Base-by-base conservation (phyloP, 2,329 filamentous ascomycete species). In the Leptodontidium sp. region DNA sequence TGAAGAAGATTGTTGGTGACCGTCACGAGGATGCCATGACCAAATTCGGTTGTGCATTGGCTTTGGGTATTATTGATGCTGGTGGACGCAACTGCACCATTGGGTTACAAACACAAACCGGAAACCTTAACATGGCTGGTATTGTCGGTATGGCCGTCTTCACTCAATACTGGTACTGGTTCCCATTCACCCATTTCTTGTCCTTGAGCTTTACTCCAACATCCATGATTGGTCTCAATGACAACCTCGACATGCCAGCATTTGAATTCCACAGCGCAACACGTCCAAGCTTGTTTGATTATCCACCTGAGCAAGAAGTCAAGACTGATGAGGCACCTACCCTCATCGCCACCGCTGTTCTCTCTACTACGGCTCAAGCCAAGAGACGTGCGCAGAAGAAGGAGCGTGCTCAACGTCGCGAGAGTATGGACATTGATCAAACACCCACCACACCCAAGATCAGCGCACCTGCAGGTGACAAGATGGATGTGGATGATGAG, bases 91-190 rank as follows among this genome's bases (percentile, higher is more conserved):
- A 99, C 83, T 99, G 96, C 86, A 98, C 96, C 21, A 98, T 99
- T 75, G 95, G 95, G 38, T 87, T 99, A 49, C 96, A 99, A 81
- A 99, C 96, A 1, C 96, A 97, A 82, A 98, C 95, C 0, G 97
- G 97, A 72, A 99, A 98, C 79, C 89, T 99, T 74, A 98, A 99
- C 85, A 98, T 99, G 94, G 90, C 94, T 21, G 97, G 93, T 70
- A 97, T 99, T 74, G 94, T 99, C 21, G 97, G 96, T 74, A 97
- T 97, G 90, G 95, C 94, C 35, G 92, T 99, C 65, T 99, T 99
- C 82, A 97, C 94, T 9, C 96, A 99, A 80, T 99, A 99, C 84
- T 99, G 96, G 96, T 99, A 99, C 84, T 99, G 96, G 96, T 99
- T 99, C 88, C 96, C 96, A 69, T 91, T 98, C 77, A 97, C 96